Evolutionary conservation across 192 early-diverging fungal species (phyloP).

Genomic region (Anaeromyces robustus): DNA sequence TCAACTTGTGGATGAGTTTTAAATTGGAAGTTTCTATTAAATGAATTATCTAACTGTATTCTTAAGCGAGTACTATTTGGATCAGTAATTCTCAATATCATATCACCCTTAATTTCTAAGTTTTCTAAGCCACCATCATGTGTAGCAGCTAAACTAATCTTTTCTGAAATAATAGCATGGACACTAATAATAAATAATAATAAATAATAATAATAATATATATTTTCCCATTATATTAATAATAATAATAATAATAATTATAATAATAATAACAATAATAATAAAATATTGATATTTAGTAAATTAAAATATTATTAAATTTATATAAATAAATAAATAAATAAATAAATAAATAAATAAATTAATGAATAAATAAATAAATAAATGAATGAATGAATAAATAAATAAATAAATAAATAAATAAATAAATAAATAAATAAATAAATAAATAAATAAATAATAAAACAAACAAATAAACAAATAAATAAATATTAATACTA

Average conservation of each 20-base stretch:
- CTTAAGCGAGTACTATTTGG: constrained; percentile 40
- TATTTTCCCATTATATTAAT: no score
- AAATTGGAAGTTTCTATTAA: constrained; percentile 59
- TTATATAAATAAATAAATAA: no score
- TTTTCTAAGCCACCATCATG: constrained; percentile 80
- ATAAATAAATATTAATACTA: neutral
- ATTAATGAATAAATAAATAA: no score
- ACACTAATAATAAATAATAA: no score
- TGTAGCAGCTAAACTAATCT: constrained; percentile 64
- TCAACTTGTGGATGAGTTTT: constrained; percentile 98
- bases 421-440: no score
- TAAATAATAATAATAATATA: no score
- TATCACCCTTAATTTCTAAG: constrained; percentile 86
- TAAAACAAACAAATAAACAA: neutral
- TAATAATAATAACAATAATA: constrained; percentile 5
- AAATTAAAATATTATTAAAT: no score
- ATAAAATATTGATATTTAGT: neutral
- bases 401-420: no score
- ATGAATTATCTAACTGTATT: constrained; percentile 37
- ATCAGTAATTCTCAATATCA: constrained; percentile 68
- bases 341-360: neutral
- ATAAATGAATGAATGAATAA: no score
- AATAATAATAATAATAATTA: neutral
- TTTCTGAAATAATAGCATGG: constrained; percentile 77
- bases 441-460: no score